Evolutionary conservation across 495 filamentous ascomycete species (phyloP).

Genomic region (Bacidia gigantensis): DNA sequence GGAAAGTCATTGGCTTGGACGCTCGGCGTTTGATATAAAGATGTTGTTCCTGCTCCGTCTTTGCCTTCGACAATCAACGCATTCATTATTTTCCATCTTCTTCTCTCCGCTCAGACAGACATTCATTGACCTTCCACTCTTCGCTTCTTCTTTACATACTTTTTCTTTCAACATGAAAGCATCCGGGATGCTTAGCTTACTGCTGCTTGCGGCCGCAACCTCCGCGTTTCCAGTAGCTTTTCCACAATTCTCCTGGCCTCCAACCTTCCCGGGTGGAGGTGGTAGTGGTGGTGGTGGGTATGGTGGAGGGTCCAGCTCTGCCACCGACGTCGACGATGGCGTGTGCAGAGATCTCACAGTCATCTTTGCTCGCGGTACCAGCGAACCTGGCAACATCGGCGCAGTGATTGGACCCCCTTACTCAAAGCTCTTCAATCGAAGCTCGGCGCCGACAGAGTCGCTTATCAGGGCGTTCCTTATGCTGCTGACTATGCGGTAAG

Average conservation of each 20-base stretch:
- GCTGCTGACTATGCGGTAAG: constrained; percentile 28
- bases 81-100: neutral
- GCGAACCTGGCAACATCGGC: constrained; percentile 42
- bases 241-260: neutral
- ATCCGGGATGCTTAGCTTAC: neutral
- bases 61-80: no score
- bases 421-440: constrained; percentile 30
- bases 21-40: neutral
- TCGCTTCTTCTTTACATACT: neutral
- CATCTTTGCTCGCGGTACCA: constrained; percentile 46
- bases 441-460: constrained; percentile 23
- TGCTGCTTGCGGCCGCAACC: constrained; percentile 1
- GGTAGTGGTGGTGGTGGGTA: constrained; percentile 1
- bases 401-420: constrained; percentile 39
- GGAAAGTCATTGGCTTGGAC: neutral
- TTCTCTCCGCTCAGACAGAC: neutral
- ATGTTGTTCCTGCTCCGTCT: neutral
- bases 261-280: neutral
- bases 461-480: constrained; percentile 44
- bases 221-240: constrained; percentile 2
- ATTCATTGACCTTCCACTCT: neutral
- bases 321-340: constrained; percentile 29
- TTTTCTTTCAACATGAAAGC: constrained; percentile 4
- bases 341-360: constrained; percentile 37
- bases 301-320: constrained; percentile 17